Percentiles rank a stretch among this genome's conserved stretches.
These are phyloP conservation scores for Endoconidiophora polonica DNA, from an alignment of 2,329 filamentous ascomycete species.

Conservation along the genomic window DNA sequence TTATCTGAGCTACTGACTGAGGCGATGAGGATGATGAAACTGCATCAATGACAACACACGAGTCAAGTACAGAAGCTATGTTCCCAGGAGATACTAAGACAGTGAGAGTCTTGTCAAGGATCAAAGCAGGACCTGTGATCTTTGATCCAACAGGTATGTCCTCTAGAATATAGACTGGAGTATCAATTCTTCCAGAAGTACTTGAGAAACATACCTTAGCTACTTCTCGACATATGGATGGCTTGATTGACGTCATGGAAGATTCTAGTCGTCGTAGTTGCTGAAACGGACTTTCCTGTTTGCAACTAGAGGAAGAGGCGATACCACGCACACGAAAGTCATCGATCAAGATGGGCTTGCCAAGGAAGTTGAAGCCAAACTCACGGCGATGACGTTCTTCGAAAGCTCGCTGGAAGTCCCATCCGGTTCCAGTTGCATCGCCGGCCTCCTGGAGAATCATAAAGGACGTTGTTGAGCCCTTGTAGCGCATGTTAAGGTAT, in stretches of 20 bases:
- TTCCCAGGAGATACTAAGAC: conserved; percentile 74
- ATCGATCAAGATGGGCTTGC: conserved; percentile 77
- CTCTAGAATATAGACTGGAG: conserved; percentile 68
- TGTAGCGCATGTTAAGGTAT: conserved; percentile 86
- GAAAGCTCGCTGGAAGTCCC: conserved; percentile 75
- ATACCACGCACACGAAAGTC: conserved; percentile 80
- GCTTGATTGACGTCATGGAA: conserved; percentile 13
- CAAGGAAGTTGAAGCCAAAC: conserved; percentile 74
- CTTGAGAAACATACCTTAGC: conserved; percentile 57
- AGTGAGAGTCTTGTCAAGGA: conserved; percentile 78
- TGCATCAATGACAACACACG: conserved; percentile 73
- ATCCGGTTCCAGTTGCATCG: conserved; percentile 44
- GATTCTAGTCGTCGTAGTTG: conserved; percentile 44
- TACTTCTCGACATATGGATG: conserved; percentile 40
- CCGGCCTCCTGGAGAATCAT: conserved; percentile 67
- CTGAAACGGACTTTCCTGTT: conserved; percentile 69
- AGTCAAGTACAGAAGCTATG: conserved; percentile 61
- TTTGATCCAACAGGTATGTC: conserved; percentile 56
- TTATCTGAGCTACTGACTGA: neutral
- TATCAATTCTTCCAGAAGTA: conserved; percentile 51
- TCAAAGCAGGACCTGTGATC: conserved; percentile 64
- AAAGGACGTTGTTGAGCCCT: conserved; percentile 75
- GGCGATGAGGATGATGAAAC: neutral
- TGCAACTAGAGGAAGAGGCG: conserved; percentile 24
- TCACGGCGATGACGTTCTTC: conserved; percentile 78